phyloP scores from a whole-genome alignment of 2,329 filamentous ascomycete species.

The Mariannaea elegans region DNA sequence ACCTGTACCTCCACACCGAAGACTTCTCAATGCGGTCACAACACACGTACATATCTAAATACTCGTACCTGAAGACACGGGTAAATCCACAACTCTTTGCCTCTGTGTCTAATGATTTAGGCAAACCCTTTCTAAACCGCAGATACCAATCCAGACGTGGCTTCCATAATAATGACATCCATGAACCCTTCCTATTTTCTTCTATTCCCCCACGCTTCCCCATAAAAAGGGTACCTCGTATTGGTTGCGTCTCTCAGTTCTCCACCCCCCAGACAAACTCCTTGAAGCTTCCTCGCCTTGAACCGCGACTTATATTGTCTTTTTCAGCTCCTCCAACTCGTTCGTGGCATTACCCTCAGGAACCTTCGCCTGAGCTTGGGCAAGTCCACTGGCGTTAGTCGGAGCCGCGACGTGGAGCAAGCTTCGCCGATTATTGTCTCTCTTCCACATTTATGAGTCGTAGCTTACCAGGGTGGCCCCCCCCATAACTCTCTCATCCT shows the following conservation, averaged over 20 bases:
- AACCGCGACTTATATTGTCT: conserved; percentile 3
- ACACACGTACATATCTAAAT: neutral
- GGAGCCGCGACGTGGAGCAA: conserved; percentile 24
- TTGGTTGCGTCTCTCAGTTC: neutral
- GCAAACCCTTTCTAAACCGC: neutral
- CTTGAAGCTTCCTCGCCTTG: conserved; percentile 17
- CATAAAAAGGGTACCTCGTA: conserved; percentile 6
- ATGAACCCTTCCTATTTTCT: conserved; percentile 1
- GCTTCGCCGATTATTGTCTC: neutral
- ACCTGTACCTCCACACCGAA: neutral
- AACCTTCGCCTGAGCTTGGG: conserved; percentile 20
- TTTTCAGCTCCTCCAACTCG: conserved; percentile 11
- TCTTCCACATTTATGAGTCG: neutral
- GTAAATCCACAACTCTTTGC: neutral
- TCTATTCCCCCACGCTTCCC: conserved; percentile 18
- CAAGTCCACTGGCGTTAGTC: conserved; percentile 29
- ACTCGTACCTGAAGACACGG: too few species aligned
- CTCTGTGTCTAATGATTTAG: neutral
- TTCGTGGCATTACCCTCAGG: conserved; percentile 18
- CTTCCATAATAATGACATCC: conserved; percentile 8
- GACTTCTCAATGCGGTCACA: conserved; percentile 1
- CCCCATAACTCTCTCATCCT: neutral
- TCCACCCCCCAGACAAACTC: conserved; percentile 17
- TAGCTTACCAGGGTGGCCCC: neutral
- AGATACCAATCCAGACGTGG: neutral